A percentile compares a stretch with the other conserved stretches of the same genome.
Evolutionary conservation across 1,284 basidiomycete genomes (phyloP).

Genomic region (Papiliotrema terrestris): DNA sequence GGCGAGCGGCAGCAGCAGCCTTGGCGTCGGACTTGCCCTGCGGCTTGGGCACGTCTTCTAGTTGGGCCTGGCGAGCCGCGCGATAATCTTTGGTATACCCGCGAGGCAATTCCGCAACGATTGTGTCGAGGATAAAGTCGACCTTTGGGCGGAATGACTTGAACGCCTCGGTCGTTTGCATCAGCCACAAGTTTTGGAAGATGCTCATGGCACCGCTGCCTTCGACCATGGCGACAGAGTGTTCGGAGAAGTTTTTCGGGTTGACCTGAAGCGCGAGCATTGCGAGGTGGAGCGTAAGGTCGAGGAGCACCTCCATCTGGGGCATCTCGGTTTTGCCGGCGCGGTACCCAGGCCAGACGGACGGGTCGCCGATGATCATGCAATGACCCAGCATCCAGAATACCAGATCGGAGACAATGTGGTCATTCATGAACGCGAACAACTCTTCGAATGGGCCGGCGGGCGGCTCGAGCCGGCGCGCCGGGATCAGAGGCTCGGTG

Average conservation of each 20-base stretch:
- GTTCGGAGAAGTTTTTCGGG: conserved; percentile 59
- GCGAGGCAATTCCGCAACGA: conserved; percentile 54
- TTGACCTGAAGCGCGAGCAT: conserved; percentile 77
- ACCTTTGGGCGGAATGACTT: conserved; percentile 66
- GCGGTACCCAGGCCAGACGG: conserved; percentile 22
- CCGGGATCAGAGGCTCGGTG: conserved; percentile 67
- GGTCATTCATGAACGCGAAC: conserved; percentile 31
- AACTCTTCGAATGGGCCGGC: conserved; percentile 31
- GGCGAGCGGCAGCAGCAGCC: conserved; percentile 51
- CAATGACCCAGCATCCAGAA: conserved; percentile 38
- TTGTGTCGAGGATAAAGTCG: conserved; percentile 67
- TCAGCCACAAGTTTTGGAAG: conserved; percentile 60
- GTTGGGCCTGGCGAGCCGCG: conserved; percentile 45
- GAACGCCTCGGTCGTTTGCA: conserved; percentile 72
- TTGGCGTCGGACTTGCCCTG: conserved; percentile 27
- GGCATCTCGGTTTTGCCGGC: conserved; percentile 22
- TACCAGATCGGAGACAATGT: conserved; percentile 30
- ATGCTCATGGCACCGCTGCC: conserved; percentile 54
- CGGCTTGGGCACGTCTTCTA: conserved; percentile 55
- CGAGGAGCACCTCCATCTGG: conserved; percentile 60
- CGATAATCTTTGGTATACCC: conserved; percentile 53
- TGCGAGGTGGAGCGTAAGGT: conserved; percentile 77
- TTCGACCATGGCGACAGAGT: conserved; percentile 58
- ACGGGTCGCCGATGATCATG: conserved; percentile 29
- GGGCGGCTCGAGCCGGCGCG: conserved; percentile 62